Base-by-base conservation (phyloP, 345 rosid genomes). In the Murraya koenigii region DNA sequence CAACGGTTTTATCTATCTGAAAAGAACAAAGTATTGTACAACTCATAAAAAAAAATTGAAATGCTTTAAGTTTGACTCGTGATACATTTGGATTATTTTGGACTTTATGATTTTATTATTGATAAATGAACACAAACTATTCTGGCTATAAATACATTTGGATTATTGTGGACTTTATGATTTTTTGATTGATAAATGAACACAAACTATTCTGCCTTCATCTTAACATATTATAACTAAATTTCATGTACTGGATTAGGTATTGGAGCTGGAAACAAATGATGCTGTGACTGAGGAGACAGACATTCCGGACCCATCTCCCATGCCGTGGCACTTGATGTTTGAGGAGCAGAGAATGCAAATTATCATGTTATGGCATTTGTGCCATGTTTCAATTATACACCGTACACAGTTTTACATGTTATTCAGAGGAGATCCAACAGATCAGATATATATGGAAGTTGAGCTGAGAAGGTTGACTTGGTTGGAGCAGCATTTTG, bases 311-410 rank as follows among this genome's bases (percentile, higher is more conserved):
- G 86, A 80, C 35, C 84, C 86, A 71, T 88, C 97, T 78, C 97
- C 91, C 39, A 78, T 85, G 85, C 86, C 94, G 39, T 91, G 96
- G 98, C 86, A 86, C 19, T 71, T 89, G 77, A 56, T 85, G 61
- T 95, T 93, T 66, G 96, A 95, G 82, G 94, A 93, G 63, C 93
- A 95, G 79, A 92, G 89, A 82, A 92, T 84, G 87, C 96, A 93
- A 74, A 93, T 95, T 36, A 79, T 95, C 77, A 95, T 95, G 99
- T 80, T 95, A 79, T 95, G 99, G 99, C 98, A 95, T 80, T 80
- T 95, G 67, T 95, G 99, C 86, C 99, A 95, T 79, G 96, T 92
- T 71, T 91, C 99, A 25, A 82, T 93, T n/a, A 79, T 95, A 32
- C 99, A 93, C 77, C 91, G 97, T 36, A 93, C 98, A 35, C 98